Evolutionary conservation across 805 yeast genomes (phyloP).

Genomic region (Candida ponderosae): DNA sequence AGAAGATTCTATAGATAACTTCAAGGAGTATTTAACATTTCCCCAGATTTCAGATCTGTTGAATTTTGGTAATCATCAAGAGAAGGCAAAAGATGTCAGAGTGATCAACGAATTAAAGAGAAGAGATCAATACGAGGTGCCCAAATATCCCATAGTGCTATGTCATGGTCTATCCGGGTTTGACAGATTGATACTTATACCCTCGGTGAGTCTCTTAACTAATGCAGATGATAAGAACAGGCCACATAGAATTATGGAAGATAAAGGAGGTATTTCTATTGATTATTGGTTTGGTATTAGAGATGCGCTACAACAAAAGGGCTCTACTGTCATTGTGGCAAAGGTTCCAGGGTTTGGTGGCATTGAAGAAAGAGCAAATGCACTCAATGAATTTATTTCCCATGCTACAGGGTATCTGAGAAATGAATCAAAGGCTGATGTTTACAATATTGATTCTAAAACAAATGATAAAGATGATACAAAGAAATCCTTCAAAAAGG

Average conservation of each 20-base stretch:
- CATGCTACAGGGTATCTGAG: constrained; percentile 16
- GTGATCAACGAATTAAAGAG: constrained; percentile 10
- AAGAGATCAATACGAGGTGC: constrained; percentile 41
- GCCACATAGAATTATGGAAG: constrained; percentile 13
- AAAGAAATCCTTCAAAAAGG: constrained; percentile 7
- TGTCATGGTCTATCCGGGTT: constrained; percentile 90
- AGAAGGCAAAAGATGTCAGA: constrained; percentile 3
- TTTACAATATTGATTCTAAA: constrained; percentile 13
- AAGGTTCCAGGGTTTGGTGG: constrained; percentile 79
- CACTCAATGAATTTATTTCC: constrained; percentile 43
- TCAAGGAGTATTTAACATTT: too few relatives aligned
- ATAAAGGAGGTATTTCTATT: constrained; percentile 32
- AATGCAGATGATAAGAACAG: constrained; percentile 8
- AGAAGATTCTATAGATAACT: too few relatives aligned
- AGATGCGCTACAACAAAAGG: constrained; percentile 48
- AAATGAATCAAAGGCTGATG: constrained; percentile 13
- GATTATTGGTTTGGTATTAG: constrained; percentile 83
- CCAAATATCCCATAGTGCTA: constrained; percentile 66
- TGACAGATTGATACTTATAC: constrained; percentile 43
- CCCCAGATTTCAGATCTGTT: too few relatives aligned
- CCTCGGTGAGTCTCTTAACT: constrained; percentile 27
- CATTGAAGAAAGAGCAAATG: constrained; percentile 59
- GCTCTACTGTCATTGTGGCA: constrained; percentile 64
- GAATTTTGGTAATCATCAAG: too few relatives aligned
- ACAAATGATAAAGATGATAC: constrained; percentile 3